phyloP scores from a whole-genome alignment of 495 filamentous ascomycete species.

The Letharia lupina region DNA sequence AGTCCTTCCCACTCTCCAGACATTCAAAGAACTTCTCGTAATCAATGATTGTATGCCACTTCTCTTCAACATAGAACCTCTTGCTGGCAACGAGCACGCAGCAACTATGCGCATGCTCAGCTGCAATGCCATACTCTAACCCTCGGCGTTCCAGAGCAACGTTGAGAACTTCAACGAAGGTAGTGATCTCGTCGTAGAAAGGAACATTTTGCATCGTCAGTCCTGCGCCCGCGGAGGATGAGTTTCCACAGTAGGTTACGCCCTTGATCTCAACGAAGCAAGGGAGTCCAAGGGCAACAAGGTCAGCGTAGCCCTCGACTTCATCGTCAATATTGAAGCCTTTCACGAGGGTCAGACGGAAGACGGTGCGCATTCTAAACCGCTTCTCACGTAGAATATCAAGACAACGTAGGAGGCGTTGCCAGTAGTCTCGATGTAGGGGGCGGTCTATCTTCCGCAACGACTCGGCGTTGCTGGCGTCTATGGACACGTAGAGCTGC shows the following conservation, averaged over 20 bases:
- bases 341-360: conserved; percentile 91
- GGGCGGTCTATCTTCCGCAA: conserved; percentile 82
- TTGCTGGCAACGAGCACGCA: conserved; percentile 77
- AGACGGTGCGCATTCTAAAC: conserved; percentile 80
- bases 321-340: conserved; percentile 95
- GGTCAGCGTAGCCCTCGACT: conserved; percentile 78
- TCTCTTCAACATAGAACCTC: conserved; percentile 60
- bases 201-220: conserved; percentile 94
- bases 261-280: conserved; percentile 94
- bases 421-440: conserved; percentile 94
- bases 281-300: conserved; percentile 75
- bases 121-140: conserved; percentile 78
- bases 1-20: conserved; percentile 60
- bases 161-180: conserved; percentile 69
- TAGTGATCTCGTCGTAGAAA: conserved; percentile 78
- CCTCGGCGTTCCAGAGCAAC: conserved; percentile 56
- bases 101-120: conserved; percentile 91
- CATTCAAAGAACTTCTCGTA: conserved; percentile 84
- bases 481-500: conserved; percentile 91
- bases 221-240: conserved; percentile 67
- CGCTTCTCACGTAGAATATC: conserved; percentile 80
- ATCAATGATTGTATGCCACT: conserved; percentile 87
- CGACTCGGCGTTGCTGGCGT: conserved; percentile 83
- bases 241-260: conserved; percentile 92
- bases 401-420: conserved; percentile 81